A percentile compares a stretch with the other conserved stretches of the same genome.
phyloP scores from a whole-genome alignment of 768 basidiomycete genomes.

The Lactifluus volemus region DNA sequence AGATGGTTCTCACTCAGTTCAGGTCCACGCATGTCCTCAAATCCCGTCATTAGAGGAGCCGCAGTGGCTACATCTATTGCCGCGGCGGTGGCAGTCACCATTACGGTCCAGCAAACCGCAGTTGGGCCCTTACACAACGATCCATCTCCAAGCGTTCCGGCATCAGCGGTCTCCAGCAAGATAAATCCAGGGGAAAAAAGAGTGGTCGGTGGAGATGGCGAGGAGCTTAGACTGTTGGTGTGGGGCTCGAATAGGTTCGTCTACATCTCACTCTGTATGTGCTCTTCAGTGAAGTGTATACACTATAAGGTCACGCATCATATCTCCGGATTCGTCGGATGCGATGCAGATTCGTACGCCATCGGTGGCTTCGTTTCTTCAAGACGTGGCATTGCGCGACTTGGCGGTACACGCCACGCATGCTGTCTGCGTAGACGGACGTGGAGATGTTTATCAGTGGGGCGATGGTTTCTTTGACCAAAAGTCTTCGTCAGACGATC shows the following conservation, averaged over 20 bases:
- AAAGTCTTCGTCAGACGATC: conserved; percentile 22
- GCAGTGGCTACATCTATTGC: conserved; percentile 4
- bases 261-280: neutral
- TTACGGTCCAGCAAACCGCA: conserved; percentile 6
- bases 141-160: conserved; percentile 16
- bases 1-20: conserved; percentile 1
- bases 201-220: conserved; percentile 31
- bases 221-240: conserved; percentile 29
- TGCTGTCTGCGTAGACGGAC: conserved; percentile 71
- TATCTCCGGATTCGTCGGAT: conserved; percentile 33
- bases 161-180: neutral
- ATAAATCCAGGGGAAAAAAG: neutral
- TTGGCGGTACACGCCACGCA: conserved; percentile 56
- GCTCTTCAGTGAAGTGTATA: neutral
- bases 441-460: conserved; percentile 83
- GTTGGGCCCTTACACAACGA: conserved; percentile 29
- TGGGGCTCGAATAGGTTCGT: conserved; percentile 71
- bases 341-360: conserved; percentile 42
- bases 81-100: neutral
- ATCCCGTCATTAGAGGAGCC: neutral
- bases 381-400: conserved; percentile 64
- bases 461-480: conserved; percentile 55
- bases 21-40: neutral
- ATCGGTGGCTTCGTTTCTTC: conserved; percentile 46
- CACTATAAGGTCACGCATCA: conserved; percentile 35